These are phyloP conservation scores for Phoma sp. DNA, from an alignment of 2,329 filamentous ascomycete species.

Conservation along the genomic window DNA sequence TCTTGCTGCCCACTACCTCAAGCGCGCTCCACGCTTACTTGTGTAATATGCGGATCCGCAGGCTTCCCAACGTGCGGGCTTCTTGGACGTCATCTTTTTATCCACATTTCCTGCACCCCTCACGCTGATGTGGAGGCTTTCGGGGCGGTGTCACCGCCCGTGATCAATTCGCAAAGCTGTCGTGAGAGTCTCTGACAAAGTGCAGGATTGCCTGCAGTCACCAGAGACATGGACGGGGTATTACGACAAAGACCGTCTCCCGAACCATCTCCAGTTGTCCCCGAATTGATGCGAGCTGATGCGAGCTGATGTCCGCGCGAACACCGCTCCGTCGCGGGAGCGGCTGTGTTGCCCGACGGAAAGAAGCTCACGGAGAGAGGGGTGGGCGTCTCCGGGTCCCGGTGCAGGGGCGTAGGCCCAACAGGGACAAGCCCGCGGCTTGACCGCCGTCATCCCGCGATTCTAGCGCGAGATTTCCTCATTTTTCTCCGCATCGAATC, in stretches of 20 bases:
- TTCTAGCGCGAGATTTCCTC: constrained; percentile 13
- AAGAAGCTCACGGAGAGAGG: constrained; percentile 1
- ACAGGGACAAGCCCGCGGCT: constrained; percentile 14
- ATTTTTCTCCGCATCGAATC: constrained; percentile 31
- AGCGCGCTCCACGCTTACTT: background rate
- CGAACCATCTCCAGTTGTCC: constrained; percentile 28
- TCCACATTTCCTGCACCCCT: constrained; percentile 14
- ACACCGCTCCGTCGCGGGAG: constrained; percentile 19
- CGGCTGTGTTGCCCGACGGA: constrained; percentile 30
- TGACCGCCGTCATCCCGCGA: constrained; percentile 28
- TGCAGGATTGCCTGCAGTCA: background rate
- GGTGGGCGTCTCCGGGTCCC: constrained; percentile 15
- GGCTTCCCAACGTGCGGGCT: background rate
- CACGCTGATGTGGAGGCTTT: background rate
- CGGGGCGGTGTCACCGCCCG: background rate
- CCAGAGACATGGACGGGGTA: background rate
- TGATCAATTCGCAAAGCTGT: background rate
- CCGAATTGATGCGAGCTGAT: background rate
- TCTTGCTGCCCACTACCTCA: background rate
- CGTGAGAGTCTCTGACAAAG: background rate
- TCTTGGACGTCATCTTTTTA: background rate
- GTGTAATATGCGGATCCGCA: constrained; percentile 3
- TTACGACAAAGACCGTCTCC: background rate
- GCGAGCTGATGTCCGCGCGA: constrained; percentile 27
- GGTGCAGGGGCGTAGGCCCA: constrained; percentile 1